Evolutionary conservation across 2,329 filamentous ascomycete genomes (phyloP).

Genomic region (Xylariaceae sp.): DNA sequence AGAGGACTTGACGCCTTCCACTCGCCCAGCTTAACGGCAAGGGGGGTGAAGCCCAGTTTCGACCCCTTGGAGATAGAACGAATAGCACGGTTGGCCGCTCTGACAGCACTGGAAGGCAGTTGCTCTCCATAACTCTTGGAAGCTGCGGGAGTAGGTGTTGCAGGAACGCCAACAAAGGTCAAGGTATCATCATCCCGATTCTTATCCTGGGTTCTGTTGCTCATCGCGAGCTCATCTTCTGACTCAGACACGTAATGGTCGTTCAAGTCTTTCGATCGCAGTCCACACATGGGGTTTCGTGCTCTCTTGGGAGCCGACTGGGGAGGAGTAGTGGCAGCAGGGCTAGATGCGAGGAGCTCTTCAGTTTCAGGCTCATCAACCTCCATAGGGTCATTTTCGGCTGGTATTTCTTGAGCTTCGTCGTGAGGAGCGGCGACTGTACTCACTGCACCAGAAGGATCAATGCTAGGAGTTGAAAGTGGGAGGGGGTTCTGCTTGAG

Average conservation of each 20-base stretch:
- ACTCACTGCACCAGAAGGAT: too few relatives aligned
- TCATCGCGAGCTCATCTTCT: conserved; percentile 48
- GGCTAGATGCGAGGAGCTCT: conserved; percentile 15
- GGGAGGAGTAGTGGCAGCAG: conserved; percentile 25
- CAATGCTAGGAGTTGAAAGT: conserved; percentile 4
- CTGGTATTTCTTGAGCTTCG: too few relatives aligned
- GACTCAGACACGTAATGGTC: conserved; percentile 46
- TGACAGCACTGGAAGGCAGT: conserved; percentile 25
- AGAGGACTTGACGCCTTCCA: conserved; percentile 61
- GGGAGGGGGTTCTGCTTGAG: conserved; percentile 32
- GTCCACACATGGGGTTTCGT: conserved; percentile 34
- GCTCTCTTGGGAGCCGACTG: conserved; percentile 29
- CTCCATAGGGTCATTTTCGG: background rate
- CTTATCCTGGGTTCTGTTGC: conserved; percentile 24
- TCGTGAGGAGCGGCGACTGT: too few relatives aligned
- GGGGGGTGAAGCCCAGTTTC: conserved; percentile 57
- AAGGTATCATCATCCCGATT: conserved; percentile 25
- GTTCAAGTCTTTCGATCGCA: conserved; percentile 46
- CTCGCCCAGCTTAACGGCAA: conserved; percentile 56
- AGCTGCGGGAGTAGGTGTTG: conserved; percentile 40
- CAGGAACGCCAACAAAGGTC: conserved; percentile 31
- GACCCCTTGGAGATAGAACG: conserved; percentile 28
- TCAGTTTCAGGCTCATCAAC: conserved; percentile 25
- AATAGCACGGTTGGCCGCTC: conserved; percentile 28
- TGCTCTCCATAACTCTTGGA: conserved; percentile 21